phyloP scores from a whole-genome alignment of 257 asterid species.

The Primulina tabacum region DNA sequence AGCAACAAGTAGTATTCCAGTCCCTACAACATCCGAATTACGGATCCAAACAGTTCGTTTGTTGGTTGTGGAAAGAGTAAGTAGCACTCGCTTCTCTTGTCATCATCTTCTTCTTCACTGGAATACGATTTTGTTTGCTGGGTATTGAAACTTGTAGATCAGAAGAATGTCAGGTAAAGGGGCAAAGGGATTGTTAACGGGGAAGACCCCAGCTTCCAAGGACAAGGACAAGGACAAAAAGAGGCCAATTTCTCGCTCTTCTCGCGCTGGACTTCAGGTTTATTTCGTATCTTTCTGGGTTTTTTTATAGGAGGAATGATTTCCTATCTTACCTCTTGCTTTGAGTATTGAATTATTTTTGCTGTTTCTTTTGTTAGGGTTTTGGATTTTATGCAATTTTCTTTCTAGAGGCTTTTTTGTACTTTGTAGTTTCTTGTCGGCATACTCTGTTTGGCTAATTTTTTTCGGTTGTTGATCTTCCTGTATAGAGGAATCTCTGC shows the following conservation, averaged over 20 bases:
- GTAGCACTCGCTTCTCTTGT: background rate
- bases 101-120: background rate
- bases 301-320: background rate
- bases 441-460: background rate
- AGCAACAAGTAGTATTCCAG: too few species aligned
- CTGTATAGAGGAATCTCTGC: background rate
- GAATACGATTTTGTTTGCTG: background rate
- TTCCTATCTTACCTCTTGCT: background rate
- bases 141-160: background rate
- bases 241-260: slow-evolving; percentile 26
- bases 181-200: slow-evolving; percentile 18
- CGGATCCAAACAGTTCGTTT: background rate
- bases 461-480: background rate
- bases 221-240: slow-evolving; percentile 31
- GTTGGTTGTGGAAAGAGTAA: background rate
- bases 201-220: slow-evolving; percentile 17
- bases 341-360: background rate
- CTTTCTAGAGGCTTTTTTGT: background rate
- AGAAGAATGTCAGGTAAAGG: slow-evolving; percentile 18
- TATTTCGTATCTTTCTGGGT: background rate
- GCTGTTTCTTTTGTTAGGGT: background rate
- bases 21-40: background rate
- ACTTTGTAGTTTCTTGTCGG: background rate
- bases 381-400: background rate
- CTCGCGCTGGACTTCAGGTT: slow-evolving; percentile 21